Evolutionary conservation across 1,139 yeast genomes (phyloP), one percentile per base, ranked within the genome.

Genomic region (Wickerhamomyces sp.): DNA sequence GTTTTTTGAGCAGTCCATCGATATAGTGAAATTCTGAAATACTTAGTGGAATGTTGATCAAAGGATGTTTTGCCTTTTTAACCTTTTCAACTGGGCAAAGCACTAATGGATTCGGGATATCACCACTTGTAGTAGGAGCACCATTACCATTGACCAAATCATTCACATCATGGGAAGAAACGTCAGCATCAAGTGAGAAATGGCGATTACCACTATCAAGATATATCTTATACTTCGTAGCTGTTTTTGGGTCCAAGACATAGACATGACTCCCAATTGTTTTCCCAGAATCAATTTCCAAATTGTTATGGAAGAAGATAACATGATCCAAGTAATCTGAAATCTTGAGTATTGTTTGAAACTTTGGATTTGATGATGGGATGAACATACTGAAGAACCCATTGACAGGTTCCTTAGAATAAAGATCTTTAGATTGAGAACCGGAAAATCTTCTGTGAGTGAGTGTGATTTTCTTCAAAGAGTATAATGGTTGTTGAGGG

Each of bases 301-400:
- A 40, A 7, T 32, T 27, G 31, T 33, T 45, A 10, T 48, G 46
- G 34, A 53, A 53, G 4, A 53, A 41, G 7, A 53, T 34, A 36
- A 49, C 56, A 15, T 51, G 45, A 38, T 48, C 48, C 5, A 27
- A 35, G 27, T 46, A 47, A 10, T 40, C 39, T 10, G 41, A 40
- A 3, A 45, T 38, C 4, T 14, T 39, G 10, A 45, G 40, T 13
- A 37, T 34, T 14, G 39, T 34, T 8, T 33, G 33, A 13, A 48
- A 39, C 2, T 27, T 15, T 15, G 55, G 49, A 7, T 33, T 32
- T 4, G 27, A 4, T 30, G 11, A 14, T 14, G 37, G 8, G 3
- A 39, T 29, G n/a, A 37, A 41, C 27, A 40, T 29, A 14, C 45
- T 30, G 36, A 34, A 40, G 15, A 10, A 18, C 2, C 45, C 49